Conservation (phyloP, 352 stramenopile species). For the Aphanomyces invadans region DNA sequence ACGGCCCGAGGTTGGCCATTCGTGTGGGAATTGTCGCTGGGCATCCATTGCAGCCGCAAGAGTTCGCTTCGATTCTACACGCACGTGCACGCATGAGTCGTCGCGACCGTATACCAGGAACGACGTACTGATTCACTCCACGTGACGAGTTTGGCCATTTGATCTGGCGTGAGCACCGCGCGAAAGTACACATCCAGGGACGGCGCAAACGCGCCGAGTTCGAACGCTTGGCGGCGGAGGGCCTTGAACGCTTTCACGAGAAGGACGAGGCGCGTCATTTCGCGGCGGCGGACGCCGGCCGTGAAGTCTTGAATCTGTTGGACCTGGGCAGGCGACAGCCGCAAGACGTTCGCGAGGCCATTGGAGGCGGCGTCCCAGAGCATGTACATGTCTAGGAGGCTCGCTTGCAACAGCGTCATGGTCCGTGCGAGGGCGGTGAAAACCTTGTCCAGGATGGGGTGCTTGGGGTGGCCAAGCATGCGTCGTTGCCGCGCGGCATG, state of each 20-base stretch:
- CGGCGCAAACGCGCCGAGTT: constrained; percentile 55
- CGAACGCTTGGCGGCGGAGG: constrained; percentile 54
- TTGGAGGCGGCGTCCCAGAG: constrained; percentile 32
- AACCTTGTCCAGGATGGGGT: constrained; percentile 49
- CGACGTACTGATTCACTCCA: constrained; percentile 51
- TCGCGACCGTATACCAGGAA: not conserved
- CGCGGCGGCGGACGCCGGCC: constrained; percentile 47
- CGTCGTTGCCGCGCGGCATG: constrained; percentile 52
- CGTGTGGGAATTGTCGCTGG: not conserved
- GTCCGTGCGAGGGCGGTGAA: constrained; percentile 52
- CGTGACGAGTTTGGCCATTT: constrained; percentile 61
- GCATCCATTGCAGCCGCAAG: constrained; percentile 2
- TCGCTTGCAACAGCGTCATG: constrained; percentile 44
- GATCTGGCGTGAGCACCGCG: constrained; percentile 56
- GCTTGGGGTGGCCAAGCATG: constrained; percentile 39
- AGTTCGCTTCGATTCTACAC: constrained; percentile 19
- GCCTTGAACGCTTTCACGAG: constrained; percentile 78
- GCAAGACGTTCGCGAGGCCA: constrained; percentile 27
- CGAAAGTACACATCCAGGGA: constrained; percentile 62
- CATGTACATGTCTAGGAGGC: constrained; percentile 57
- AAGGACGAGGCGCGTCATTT: constrained; percentile 54
- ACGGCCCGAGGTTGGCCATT: not conserved
- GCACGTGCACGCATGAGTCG: not conserved
- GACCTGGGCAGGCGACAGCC: constrained; percentile 49
- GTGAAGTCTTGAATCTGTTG: constrained; percentile 57